Evolutionary conservation across 495 filamentous ascomycete genomes (phyloP), one percentile per base, ranked within the genome.

Genomic region (Aspergillus cristatus): DNA sequence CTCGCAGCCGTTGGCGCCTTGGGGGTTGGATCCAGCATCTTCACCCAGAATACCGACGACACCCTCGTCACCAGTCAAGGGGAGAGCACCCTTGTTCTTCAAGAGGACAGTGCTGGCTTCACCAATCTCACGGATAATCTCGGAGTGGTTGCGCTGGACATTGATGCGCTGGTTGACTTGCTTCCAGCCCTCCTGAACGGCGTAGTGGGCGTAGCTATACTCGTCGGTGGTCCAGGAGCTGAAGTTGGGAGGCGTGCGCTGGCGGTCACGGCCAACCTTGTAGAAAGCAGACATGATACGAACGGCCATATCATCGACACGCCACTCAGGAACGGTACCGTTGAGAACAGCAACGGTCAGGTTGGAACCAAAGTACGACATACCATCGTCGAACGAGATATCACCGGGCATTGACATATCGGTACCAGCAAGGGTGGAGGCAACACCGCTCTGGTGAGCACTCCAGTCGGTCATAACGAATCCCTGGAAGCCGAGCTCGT

Each of bases 361-460:
- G 60, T 95, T 96, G 17, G 80, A 62, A 11, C 90, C 90, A 81
- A 82, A 97, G 68, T 70, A 95, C 15, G 83, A 81, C 32, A 63
- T 60, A 15, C 79, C 84, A 16, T 71, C 77, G 50, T 82, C 71
- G 56, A 95, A 90, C 24, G 54, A 40, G 6, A 79, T 74, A 50
- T 98, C 91, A 42, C 91, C 90, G 28, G 91, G 89, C 89, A 96
- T 96, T 7, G 79, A 76, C 88, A 94, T 93, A 53, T 98, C 90
- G 32, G 96, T 60, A 37, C 91, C 91, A 33, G 91, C 91, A 17
- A 87, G 63, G 20, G 86, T 84, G 40, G 70, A 70, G 20, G 76
- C 71, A 13, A 82, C 87, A 53, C 91, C 91, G 13, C 81, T 75
- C 57, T 93, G 84, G 50, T 95, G 88, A 5, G 85, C 88, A 54